Evolutionary conservation across 2,329 filamentous ascomycete genomes (phyloP).

Genomic region (Sclerotinia sclerotiorum): DNA sequence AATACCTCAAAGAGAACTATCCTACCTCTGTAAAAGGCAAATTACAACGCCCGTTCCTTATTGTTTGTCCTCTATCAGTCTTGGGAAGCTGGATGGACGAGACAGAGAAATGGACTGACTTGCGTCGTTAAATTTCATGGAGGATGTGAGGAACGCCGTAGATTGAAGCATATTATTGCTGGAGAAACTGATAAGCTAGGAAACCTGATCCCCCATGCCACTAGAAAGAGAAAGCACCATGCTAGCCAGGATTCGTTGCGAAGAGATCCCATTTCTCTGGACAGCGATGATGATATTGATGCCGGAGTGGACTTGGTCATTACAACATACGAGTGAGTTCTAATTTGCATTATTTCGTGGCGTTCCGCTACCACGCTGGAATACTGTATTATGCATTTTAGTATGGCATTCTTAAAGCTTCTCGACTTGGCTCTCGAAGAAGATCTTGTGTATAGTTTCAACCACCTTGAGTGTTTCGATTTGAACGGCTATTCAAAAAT

Average conservation of each 20-base stretch:
- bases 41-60: constrained; percentile 45
- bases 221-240: constrained; percentile 31
- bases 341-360: not conserved
- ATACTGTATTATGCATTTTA: no score
- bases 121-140: constrained; percentile 52
- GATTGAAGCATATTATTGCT: constrained; percentile 48
- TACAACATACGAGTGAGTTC: constrained; percentile 49
- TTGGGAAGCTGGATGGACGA: constrained; percentile 51
- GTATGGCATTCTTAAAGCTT: no score
- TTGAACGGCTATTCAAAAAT: not conserved
- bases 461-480: not conserved
- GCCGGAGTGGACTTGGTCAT: constrained; percentile 46
- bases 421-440: no score
- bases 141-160: constrained; percentile 44
- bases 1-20: constrained; percentile 47
- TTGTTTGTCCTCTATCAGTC: constrained; percentile 53
- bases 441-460: no score
- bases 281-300: constrained; percentile 38
- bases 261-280: constrained; percentile 31
- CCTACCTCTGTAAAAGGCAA: constrained; percentile 41
- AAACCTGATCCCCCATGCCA: constrained; percentile 39
- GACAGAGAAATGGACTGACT: constrained; percentile 47
- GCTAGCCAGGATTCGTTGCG: constrained; percentile 12
- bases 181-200: constrained; percentile 49
- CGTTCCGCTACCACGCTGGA: no score